Evolutionary conservation across 352 stramenopile species (phyloP).

Genomic region (Phytophthora megakarya): DNA sequence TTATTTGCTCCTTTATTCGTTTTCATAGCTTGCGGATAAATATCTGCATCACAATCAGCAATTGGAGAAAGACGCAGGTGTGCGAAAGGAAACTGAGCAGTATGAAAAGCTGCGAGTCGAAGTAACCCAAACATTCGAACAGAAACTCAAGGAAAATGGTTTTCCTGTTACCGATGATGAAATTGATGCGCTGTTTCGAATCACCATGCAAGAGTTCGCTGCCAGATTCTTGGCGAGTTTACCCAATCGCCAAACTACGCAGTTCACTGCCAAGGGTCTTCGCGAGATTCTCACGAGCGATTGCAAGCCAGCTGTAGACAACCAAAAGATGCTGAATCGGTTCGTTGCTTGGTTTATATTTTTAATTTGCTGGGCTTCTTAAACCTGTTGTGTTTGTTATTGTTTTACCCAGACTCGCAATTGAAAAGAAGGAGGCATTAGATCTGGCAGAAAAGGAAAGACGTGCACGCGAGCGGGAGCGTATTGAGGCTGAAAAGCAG

Average conservation of each 20-base stretch:
- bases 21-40: slow-evolving; percentile 63
- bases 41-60: slow-evolving; percentile 73
- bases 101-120: slow-evolving; percentile 66
- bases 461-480: slow-evolving; percentile 63
- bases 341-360: slow-evolving; percentile 29
- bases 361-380: background rate
- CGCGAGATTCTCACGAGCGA: slow-evolving; percentile 66
- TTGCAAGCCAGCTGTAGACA: slow-evolving; percentile 62
- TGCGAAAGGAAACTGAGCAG: slow-evolving; percentile 59
- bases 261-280: slow-evolving; percentile 52
- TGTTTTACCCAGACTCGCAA: slow-evolving; percentile 45
- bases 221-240: slow-evolving; percentile 62
- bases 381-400: slow-evolving; percentile 9
- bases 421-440: slow-evolving; percentile 71
- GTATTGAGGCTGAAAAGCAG: slow-evolving; percentile 48
- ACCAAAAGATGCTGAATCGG: slow-evolving; percentile 77
- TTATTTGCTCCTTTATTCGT: background rate
- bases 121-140: slow-evolving; percentile 60
- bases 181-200: slow-evolving; percentile 65
- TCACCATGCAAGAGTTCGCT: slow-evolving; percentile 61
- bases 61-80: slow-evolving; percentile 59
- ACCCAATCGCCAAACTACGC: slow-evolving; percentile 38
- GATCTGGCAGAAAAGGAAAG: slow-evolving; percentile 63
- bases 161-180: slow-evolving; percentile 70
- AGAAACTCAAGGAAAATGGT: slow-evolving; percentile 50